Conservation (phyloP, 345 rosid genomes). For the Eucalyptus curtisii region DNA sequence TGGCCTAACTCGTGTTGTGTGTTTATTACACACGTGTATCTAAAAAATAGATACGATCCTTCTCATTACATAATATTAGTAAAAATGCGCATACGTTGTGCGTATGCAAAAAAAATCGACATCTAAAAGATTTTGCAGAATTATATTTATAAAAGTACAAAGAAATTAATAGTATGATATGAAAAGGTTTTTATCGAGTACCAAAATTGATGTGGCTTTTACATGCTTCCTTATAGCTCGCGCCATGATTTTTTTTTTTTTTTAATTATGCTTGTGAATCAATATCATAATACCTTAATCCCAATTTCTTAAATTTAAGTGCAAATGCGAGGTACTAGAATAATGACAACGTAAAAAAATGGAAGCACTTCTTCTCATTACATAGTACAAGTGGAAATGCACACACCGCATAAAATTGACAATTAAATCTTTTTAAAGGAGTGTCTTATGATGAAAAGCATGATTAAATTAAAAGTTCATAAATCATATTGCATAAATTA, state of each 20-base stretch:
- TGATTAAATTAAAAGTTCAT: not conserved
- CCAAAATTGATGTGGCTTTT: not conserved
- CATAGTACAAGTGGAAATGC: not conserved
- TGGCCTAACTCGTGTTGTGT: not conserved
- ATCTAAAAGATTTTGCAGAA: not conserved
- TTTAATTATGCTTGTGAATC: not conserved
- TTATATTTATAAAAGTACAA: not conserved
- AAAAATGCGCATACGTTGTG: not conserved
- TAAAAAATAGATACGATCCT: not conserved
- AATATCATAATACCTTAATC: not conserved
- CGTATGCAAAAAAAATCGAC: not conserved
- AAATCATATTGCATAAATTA: not conserved
- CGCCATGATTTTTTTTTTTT: not conserved
- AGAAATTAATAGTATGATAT: not conserved
- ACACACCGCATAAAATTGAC: fast-evolving
- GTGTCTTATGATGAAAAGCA: not conserved
- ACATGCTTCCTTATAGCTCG: not conserved
- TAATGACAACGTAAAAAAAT: not conserved
- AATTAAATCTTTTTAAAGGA: not conserved
- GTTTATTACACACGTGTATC: not conserved
- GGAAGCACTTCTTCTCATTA: not conserved
- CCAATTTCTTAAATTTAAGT: not conserved
- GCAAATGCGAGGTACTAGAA: not conserved
- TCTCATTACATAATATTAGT: not conserved
- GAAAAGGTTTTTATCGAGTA: not conserved